These are phyloP conservation scores for Magnusiomyces sp. DNA, from an alignment of 1,139 yeast species.

Conservation along the genomic window DNA sequence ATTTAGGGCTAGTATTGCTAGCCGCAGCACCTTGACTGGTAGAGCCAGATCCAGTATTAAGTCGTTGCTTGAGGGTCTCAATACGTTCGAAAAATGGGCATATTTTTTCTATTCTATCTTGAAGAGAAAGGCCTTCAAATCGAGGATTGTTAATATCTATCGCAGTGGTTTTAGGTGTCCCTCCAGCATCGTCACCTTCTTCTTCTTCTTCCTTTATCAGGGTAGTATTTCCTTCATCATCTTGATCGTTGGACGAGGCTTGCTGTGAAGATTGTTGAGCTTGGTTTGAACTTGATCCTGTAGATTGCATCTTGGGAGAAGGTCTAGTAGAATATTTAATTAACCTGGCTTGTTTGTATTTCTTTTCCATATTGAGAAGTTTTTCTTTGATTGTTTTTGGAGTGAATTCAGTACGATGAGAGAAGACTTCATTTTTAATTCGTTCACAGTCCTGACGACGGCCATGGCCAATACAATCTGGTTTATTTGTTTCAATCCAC, in stretches of 20 bases:
- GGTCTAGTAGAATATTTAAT: conserved; percentile 1
- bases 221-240: neutral
- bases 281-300: neutral
- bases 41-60: neutral
- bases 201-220: conserved; percentile 1
- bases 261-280: neutral
- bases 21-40: neutral
- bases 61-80: conserved; percentile 7
- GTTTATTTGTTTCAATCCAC: conserved; percentile 14
- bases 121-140: conserved; percentile 1
- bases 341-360: conserved; percentile 11
- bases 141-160: neutral
- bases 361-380: conserved; percentile 14
- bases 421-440: conserved; percentile 13
- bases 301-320: no score
- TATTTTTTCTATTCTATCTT: conserved; percentile 9
- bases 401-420: conserved; percentile 12
- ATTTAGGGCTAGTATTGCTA: neutral
- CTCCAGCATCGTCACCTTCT: neutral
- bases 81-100: conserved; percentile 14
- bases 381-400: conserved; percentile 15
- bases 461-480: conserved; percentile 15
- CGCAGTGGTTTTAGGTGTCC: no score
- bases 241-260: neutral
- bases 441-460: conserved; percentile 14